Base-by-base conservation (phyloP, 805 yeast species). In the Ogataea philodendri region DNA sequence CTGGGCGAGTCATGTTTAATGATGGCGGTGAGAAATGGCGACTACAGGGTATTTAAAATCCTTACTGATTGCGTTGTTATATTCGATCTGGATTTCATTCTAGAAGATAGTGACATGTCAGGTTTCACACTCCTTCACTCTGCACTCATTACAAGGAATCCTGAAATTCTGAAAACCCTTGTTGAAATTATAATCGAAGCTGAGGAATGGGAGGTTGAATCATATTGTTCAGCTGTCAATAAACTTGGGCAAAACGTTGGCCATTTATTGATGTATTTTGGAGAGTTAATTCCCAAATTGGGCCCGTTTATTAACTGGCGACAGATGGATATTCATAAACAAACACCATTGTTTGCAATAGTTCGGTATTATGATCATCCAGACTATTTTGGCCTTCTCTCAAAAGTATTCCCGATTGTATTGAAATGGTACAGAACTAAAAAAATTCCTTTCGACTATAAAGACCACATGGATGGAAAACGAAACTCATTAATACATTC, bases 401-500 rank as follows among this genome's bases (percentile, higher is more conserved):
- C 46, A 11, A 57, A 52, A 9, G 75, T 78, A 0, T 68, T 82
- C 35, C 44, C 52, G 1, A 60, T 68, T 10, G 76, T 74, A 0
- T 44, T 51, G 3, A 45, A 53, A 15, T 74, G 79, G 72, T 72
- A 72, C 37, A 17, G 26, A 5, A 37, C 31, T 0, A 55, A 60
- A 19, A 37, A 46, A 3, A 49, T 52, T 4, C 28, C 35, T 1
- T 65, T 78, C 31, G 65, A 73, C 41, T 70, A 73, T 42, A 64
- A 64, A 27, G 79, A 76, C 18, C 97, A 90, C 53, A 62, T 76
- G 6, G 97, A 90, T 52, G 59, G 55, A 15, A 71, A 75, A 37
- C 90, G 90, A 0, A 87, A 88, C 53, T 78, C 93, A 0, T 52
- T 90, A 3, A 61, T 90, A 20, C 97, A 90, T 59, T 71, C 84